Percentiles rank a stretch among this genome's conserved stretches.
Conservation (phyloP, 225 moss, liverwort and hornwort genomes). For the Marchantia paleacea region DNA sequence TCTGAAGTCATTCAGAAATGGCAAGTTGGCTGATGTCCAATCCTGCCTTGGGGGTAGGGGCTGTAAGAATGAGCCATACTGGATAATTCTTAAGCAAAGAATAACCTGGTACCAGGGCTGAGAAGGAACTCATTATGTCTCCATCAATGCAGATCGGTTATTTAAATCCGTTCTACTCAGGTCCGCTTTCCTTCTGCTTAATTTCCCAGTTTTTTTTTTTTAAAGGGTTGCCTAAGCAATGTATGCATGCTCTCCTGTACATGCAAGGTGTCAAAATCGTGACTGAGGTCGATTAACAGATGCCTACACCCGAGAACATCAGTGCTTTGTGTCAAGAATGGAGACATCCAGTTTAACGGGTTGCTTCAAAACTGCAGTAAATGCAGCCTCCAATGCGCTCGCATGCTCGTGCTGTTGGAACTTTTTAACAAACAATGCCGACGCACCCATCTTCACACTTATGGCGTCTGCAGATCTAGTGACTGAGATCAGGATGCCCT, state of each 20-base stretch:
- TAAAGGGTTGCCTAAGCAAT: neutral
- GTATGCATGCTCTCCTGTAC: neutral
- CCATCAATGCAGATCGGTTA: neutral
- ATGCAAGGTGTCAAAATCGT: slow-evolving; percentile 15
- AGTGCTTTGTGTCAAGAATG: slow-evolving; percentile 19
- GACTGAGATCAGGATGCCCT: slow-evolving; percentile 63
- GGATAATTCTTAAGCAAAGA: slow-evolving; percentile 18
- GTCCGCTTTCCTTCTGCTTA: neutral
- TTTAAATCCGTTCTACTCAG: neutral
- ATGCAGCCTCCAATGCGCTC: slow-evolving; percentile 60
- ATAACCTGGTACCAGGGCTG: slow-evolving; percentile 8
- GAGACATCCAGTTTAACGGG: slow-evolving; percentile 58
- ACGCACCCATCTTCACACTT: slow-evolving; percentile 54
- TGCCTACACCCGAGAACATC: too few species aligned
- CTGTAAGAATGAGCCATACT: slow-evolving; percentile 2
- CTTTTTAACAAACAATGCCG: slow-evolving; percentile 67
- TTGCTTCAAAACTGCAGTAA: slow-evolving; percentile 52
- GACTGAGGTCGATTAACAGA: neutral
- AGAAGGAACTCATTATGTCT: neutral
- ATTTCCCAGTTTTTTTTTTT: neutral
- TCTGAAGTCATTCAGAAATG: slow-evolving; percentile 8
- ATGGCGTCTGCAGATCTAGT: slow-evolving; percentile 29
- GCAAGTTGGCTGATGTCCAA: neutral
- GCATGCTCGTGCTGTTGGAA: slow-evolving; percentile 75
- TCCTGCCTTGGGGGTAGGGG: slow-evolving; percentile 4